Evolutionary conservation across 257 asterid species (phyloP).

Genomic region (Leonotis leonurus): DNA sequence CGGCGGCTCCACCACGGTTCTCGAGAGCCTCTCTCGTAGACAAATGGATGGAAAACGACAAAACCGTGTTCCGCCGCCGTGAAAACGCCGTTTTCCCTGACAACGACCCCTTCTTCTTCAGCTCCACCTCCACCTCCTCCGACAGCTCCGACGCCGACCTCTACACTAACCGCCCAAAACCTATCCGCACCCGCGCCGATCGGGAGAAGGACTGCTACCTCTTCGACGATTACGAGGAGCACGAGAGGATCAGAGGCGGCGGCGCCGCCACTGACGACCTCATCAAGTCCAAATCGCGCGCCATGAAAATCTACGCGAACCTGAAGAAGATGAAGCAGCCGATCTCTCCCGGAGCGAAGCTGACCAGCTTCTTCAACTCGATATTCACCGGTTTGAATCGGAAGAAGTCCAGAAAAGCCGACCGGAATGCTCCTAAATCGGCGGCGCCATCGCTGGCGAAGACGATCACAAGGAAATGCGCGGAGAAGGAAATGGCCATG

Average conservation of each 20-base stretch:
- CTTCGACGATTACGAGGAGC: slow-evolving; percentile 14
- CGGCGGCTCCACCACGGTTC: background rate
- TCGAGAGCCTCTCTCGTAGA: slow-evolving; percentile 24
- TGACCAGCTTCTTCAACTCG: slow-evolving; percentile 44
- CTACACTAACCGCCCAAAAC: slow-evolving; percentile 18
- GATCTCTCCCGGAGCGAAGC: slow-evolving; percentile 52
- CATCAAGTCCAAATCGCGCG: slow-evolving; percentile 40
- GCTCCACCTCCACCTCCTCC: slow-evolving; percentile 35
- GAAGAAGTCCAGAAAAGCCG: slow-evolving; percentile 23
- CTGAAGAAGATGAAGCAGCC: slow-evolving; percentile 59
- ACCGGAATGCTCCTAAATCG: background rate
- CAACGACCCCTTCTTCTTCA: slow-evolving; percentile 29
- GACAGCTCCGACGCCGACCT: slow-evolving; percentile 46
- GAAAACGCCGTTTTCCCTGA: slow-evolving; percentile 24
- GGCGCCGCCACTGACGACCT: slow-evolving; percentile 3
- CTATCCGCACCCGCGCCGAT: slow-evolving; percentile 16
- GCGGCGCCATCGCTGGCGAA: slow-evolving; percentile 7
- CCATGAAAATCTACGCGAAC: slow-evolving; percentile 35
- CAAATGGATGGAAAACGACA: slow-evolving; percentile 30
- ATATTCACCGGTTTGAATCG: slow-evolving; percentile 30
- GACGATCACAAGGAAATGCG: slow-evolving; percentile 7
- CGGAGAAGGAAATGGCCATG: slow-evolving; percentile 17
- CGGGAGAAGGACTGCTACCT: background rate
- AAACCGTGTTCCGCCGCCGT: background rate
- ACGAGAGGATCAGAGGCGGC: background rate